Evolutionary conservation across 805 yeast species (phyloP).

Genomic region (Candida methanosorbosa): DNA sequence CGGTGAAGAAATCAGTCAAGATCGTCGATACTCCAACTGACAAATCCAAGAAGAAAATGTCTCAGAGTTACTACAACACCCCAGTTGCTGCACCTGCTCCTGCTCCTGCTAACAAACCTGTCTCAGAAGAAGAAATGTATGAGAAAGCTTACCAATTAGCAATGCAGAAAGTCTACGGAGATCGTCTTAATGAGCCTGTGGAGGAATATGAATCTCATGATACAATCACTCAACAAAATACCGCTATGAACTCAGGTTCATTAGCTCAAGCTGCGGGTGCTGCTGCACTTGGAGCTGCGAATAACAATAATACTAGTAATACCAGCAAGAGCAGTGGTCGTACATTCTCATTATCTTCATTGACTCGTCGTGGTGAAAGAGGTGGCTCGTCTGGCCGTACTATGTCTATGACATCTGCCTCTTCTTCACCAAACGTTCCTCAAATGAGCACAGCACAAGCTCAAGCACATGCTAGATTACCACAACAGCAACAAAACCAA

Average conservation of each 20-base stretch:
- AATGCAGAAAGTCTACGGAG: slow-evolving; percentile 46
- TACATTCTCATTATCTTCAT: slow-evolving; percentile 5
- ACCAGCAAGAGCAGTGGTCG: slow-evolving; percentile 3
- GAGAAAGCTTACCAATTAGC: slow-evolving; percentile 49
- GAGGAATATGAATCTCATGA: slow-evolving; percentile 10
- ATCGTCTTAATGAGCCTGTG: slow-evolving; percentile 1
- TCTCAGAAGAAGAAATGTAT: slow-evolving; percentile 44
- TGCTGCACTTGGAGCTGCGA: slow-evolving; percentile 1
- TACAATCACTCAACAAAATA: slow-evolving; percentile 18
- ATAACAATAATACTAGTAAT: neutral
- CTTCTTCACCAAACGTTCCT: neutral
- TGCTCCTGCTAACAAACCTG: slow-evolving; percentile 3
- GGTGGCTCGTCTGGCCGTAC: slow-evolving; percentile 5
- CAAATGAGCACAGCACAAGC: slow-evolving; percentile 4
- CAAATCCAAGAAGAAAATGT: neutral
- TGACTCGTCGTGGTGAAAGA: too few relatives aligned
- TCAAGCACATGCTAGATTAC: slow-evolving; percentile 5
- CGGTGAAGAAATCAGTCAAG: slow-evolving; percentile 14
- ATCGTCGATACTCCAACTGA: slow-evolving; percentile 6
- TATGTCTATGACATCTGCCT: slow-evolving; percentile 6
- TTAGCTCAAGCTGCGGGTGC: too few relatives aligned
- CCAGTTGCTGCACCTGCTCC: slow-evolving; percentile 3
- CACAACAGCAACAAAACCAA: neutral
- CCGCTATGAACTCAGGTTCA: slow-evolving; percentile 12
- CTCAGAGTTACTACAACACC: neutral